Evolutionary conservation across 306 rosid species (phyloP).

Genomic region (Rosa persica): DNA sequence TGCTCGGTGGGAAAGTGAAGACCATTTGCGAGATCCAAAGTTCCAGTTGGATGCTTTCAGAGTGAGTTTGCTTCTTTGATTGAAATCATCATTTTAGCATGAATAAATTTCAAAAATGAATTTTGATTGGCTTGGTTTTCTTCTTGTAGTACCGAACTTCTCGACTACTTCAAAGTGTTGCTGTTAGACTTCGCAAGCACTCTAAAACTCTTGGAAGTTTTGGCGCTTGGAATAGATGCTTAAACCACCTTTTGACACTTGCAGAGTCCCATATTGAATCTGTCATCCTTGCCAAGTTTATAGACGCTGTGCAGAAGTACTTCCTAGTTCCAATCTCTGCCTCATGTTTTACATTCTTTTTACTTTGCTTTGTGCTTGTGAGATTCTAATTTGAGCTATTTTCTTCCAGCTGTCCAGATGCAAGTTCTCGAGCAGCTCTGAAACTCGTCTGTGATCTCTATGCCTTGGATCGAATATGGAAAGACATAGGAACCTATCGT

Average conservation of each 20-base stretch:
- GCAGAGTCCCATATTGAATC: constrained; percentile 95
- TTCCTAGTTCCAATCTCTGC: constrained; percentile 19
- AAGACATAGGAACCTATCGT: constrained; percentile 97
- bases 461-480: constrained; percentile 94
- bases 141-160: constrained; percentile 86
- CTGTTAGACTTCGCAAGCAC: constrained; percentile 78
- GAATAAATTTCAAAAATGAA: background rate
- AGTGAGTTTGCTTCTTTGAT: constrained; percentile 53
- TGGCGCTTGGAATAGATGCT: constrained; percentile 98
- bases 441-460: constrained; percentile 91
- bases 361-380: constrained; percentile 8
- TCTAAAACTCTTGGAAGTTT: constrained; percentile 80
- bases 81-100: background rate
- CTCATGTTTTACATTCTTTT: constrained; percentile 14
- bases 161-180: constrained; percentile 88
- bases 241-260: constrained; percentile 91
- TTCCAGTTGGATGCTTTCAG: constrained; percentile 97
- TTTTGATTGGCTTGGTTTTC: constrained; percentile 19
- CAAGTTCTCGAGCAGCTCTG: constrained; percentile 76
- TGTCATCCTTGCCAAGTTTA: constrained; percentile 84
- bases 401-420: constrained; percentile 69
- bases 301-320: constrained; percentile 83
- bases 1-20: constrained; percentile 86
- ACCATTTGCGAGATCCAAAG: constrained; percentile 83
- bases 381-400: constrained; percentile 20